phyloP scores from a whole-genome alignment of 225 moss, liverwort and hornwort species.

The Physcomitrellopsis africana region DNA sequence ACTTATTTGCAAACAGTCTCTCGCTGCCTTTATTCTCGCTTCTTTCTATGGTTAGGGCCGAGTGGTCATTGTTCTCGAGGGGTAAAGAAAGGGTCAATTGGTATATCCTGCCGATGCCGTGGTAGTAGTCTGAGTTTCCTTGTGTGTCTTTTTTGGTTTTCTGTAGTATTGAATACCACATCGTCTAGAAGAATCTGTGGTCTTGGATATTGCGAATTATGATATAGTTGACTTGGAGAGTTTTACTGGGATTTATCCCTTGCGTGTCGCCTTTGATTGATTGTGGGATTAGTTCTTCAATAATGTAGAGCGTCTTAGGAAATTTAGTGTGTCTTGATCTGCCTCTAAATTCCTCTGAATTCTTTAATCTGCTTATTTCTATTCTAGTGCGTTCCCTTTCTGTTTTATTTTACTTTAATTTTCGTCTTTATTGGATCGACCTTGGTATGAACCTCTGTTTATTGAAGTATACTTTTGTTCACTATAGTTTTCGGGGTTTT shows the following conservation, averaged over 20 bases:
- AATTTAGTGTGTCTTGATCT: neutral
- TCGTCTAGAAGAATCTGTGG: neutral
- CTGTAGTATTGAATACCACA: neutral
- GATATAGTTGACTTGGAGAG: neutral
- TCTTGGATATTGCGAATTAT: conserved; percentile 12
- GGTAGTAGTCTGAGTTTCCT: neutral
- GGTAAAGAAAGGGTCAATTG: too few species aligned
- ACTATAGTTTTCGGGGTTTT: neutral
- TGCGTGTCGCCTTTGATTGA: neutral
- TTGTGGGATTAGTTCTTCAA: neutral
- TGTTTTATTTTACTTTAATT: neutral
- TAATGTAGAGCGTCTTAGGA: neutral
- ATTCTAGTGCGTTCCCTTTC: too few species aligned
- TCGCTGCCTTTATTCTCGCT: too few species aligned
- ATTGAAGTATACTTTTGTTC: neutral
- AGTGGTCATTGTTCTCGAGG: too few species aligned
- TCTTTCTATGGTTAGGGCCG: too few species aligned
- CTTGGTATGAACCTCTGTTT: neutral
- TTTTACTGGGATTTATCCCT: neutral
- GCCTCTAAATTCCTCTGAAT: neutral
- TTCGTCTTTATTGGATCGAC: neutral
- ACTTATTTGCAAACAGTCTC: too few species aligned
- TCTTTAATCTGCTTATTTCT: neutral
- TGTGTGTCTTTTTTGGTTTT: neutral
- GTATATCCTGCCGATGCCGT: neutral